These are phyloP conservation scores for Plasmodium ovale DNA, from an alignment of 169 alveolate genomes.

Conservation along the genomic window DNA sequence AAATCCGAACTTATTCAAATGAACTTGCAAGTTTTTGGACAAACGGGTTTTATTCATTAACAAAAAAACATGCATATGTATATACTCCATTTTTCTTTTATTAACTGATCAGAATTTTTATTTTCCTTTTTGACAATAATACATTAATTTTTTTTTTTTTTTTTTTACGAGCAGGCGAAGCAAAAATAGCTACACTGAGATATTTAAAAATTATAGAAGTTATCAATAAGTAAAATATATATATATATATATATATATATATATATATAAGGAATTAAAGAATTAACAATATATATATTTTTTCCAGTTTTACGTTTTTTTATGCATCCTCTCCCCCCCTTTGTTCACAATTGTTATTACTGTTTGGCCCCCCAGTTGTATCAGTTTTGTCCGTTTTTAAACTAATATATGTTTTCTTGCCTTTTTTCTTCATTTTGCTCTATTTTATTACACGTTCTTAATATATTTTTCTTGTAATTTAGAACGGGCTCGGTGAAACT, in stretches of 20 bases:
- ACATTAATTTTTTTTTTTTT: not conserved
- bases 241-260: not conserved
- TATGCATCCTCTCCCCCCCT: not conserved
- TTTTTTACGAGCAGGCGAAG: constrained; percentile 48
- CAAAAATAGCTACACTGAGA: constrained; percentile 73
- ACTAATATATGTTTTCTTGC: too few relatives aligned
- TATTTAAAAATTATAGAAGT: constrained; percentile 75
- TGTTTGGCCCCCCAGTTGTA: too few relatives aligned
- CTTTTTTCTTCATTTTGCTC: not conserved
- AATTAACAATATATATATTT: too few relatives aligned
- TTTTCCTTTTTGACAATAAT: not conserved
- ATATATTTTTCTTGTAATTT: constrained; percentile 2
- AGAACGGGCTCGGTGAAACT: constrained; percentile 63
- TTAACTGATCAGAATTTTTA: constrained; percentile 22
- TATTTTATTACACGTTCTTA: not conserved
- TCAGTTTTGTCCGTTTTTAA: too few relatives aligned
- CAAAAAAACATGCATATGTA: not conserved
- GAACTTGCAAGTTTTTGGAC: constrained; percentile 76
- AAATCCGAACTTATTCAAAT: constrained; percentile 49
- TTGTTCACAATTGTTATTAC: too few relatives aligned
- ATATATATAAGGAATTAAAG: not conserved
- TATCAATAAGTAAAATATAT: constrained; percentile 45
- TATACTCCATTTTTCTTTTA: not conserved
- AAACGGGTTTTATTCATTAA: constrained; percentile 43
- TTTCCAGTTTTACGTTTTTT: not conserved